Evolutionary conservation across 345 rosid genomes (phyloP).

Genomic region (Ceriops zippeliana): DNA sequence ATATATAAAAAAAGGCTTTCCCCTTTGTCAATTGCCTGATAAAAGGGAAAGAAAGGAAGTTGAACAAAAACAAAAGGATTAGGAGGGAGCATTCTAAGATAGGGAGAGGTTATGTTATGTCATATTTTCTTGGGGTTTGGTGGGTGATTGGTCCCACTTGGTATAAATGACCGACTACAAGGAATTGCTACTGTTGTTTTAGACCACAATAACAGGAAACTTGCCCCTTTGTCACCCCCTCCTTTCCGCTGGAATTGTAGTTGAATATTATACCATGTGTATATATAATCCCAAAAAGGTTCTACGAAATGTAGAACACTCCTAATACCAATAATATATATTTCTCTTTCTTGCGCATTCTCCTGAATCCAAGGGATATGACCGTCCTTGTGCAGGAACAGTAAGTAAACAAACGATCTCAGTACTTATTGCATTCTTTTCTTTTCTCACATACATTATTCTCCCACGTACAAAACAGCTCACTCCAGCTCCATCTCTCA

Average conservation of each 20-base stretch:
- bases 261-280: background rate
- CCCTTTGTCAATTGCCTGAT: conserved; percentile 9
- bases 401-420: background rate
- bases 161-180: conserved; percentile 27
- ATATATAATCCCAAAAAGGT: too few species aligned
- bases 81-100: background rate
- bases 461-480: background rate
- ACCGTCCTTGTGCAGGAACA: background rate
- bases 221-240: conserved; percentile 5
- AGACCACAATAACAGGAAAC: conserved; percentile 9
- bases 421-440: background rate
- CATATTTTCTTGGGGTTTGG: conserved; percentile 29
- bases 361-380: background rate
- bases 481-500: background rate
- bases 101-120: conserved; percentile 4
- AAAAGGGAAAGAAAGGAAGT: background rate
- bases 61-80: background rate
- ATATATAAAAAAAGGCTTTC: background rate
- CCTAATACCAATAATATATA: too few species aligned
- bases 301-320: too few species aligned
- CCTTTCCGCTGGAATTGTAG: background rate
- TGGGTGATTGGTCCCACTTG: conserved; percentile 37
- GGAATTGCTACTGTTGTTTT: conserved; percentile 25
- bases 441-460: background rate
- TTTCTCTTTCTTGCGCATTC: background rate